Evolutionary conservation across 352 stramenopile genomes (phyloP), one percentile per base, ranked within the genome.

Genomic region (Phytophthora brassicae): DNA sequence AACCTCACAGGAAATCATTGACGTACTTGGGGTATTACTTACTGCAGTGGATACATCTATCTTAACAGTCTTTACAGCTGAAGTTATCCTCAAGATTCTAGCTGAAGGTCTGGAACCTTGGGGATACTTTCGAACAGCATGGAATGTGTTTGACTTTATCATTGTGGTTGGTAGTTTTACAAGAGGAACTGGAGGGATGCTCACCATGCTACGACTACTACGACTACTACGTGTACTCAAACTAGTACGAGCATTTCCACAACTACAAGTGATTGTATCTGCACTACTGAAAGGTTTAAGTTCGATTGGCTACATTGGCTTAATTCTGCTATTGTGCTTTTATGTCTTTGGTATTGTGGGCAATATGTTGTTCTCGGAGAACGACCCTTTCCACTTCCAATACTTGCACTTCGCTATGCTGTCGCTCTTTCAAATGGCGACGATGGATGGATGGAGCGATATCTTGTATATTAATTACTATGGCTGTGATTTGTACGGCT

Each of bases 401-500:
- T 80, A 89, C 35, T 69, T 97, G 29, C 86, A 96, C 49, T 95
- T 84, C 26, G 79, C 89, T 17, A 90, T 97, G 79, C 72, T 97
- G 29, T 88, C 87, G 42, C 84, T 97, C n/a, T 96, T 97, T 57
- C 84, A 94, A 16, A 73, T 72, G 35, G 73, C 86, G 13, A 96
- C 88, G 14, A 92, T 97, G 71, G 90, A 97, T 46, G 86, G 90
- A 44, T 97, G 90, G 90, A 96, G 80, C 38, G 89, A 96, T 29
- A 70, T 95, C 44, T 71, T 96, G 33, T 97, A 96, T 70, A 93
- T 95, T 60, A 95, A 95, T 63, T 95, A 92, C 67, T 96, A 94
- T 45, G 87, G 87, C 11, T 97, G 89, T 50, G 78, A 92, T 56
- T 65, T 86, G 24, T 94, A 90, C 54, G 85, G 86, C 22, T 95